Percentiles rank a stretch among this genome's conserved stretches.
Evolutionary conservation across 805 yeast species (phyloP).

Genomic region (Ogataea degrootiae): DNA sequence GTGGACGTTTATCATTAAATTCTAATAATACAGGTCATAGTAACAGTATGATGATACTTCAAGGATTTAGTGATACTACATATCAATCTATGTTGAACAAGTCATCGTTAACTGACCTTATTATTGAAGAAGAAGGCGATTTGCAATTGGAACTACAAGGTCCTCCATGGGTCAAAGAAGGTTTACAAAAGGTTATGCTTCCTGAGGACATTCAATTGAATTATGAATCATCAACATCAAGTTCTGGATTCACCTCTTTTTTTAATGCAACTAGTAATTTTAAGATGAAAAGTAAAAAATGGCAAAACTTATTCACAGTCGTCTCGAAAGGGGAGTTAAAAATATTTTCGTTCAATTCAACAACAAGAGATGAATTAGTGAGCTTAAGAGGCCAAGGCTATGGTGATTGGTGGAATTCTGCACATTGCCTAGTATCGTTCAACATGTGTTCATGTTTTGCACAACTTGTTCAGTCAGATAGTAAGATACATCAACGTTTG

Average conservation of each 20-base stretch:
- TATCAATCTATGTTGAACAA: slow-evolving; percentile 7
- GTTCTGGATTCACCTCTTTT: background rate
- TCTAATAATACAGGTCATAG: slow-evolving; percentile 9
- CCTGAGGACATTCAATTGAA: slow-evolving; percentile 15
- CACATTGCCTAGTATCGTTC: slow-evolving; percentile 50
- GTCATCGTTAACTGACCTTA: slow-evolving; percentile 2
- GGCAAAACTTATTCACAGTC: slow-evolving; percentile 56
- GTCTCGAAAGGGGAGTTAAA: slow-evolving; percentile 63
- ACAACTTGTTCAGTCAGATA: slow-evolving; percentile 35
- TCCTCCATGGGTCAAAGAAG: slow-evolving; percentile 77
- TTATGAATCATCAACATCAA: background rate
- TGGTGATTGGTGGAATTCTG: slow-evolving; percentile 67
- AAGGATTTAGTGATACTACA: slow-evolving; percentile 9
- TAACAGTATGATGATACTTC: slow-evolving; percentile 4
- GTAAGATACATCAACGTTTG: slow-evolving; percentile 15
- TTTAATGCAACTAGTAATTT: background rate
- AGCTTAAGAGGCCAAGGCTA: slow-evolving; percentile 30
- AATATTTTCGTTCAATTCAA: slow-evolving; percentile 45
- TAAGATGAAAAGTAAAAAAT: slow-evolving; percentile 20
- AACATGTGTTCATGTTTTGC: slow-evolving; percentile 51
- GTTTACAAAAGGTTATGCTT: slow-evolving; percentile 40
- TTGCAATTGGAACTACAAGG: slow-evolving; percentile 61
- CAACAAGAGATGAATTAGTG: slow-evolving; percentile 6
- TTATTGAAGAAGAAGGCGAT: slow-evolving; percentile 44
- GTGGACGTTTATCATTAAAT: slow-evolving; percentile 12